Evolutionary conservation across 169 alveolate species (phyloP), one percentile per base, ranked within the genome.

Genomic region (Nephromyces sp.): DNA sequence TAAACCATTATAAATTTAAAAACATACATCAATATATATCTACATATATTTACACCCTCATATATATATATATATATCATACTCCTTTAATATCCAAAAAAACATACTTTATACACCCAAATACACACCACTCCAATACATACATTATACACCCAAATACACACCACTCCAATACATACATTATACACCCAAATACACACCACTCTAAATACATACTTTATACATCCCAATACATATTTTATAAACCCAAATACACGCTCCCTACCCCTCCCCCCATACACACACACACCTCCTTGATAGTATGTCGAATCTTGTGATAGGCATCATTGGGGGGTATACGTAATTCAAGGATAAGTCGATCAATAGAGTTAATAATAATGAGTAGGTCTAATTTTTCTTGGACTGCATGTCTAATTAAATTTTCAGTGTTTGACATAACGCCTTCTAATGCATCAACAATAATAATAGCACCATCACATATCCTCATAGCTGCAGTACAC

Each of bases 251-350:
- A 30, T 28, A 33, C 3, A 1, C 8, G 30, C 31, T 5, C 0
- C 61, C 32, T 5, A 43, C 71, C 1, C 21, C 21, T 28, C 31
- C 57, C 8, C 25, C 31, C 32, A 66, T 32, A 72, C 67, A 63
- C 27, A n/a, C 52, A 1, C 66, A 8, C 24, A 75, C 81, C 92
- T 62, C 92, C 70, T 85, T 91, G 90, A 74, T 89, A 91, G 32
- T 69, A 63, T 70, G 74, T 5, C 90, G 89, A 35, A 95, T 86
- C 80, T 98, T 98, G 70, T 90, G 92, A 81, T 96, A 96, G n/a
- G 99, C 98, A 83, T 98, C 99, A 53, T 89, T 84, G n/a, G 99
- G 98, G 25, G 99, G 99, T 28, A 98, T 70, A 73, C 95, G 89
- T 31, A 95, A 81, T 87, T 98, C 99, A 69, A 98, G 78, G 6